A percentile compares a stretch with the other conserved stretches of the same genome.
phyloP scores from a whole-genome alignment of 345 rosid genomes.

The Carallia pectinifolia region DNA sequence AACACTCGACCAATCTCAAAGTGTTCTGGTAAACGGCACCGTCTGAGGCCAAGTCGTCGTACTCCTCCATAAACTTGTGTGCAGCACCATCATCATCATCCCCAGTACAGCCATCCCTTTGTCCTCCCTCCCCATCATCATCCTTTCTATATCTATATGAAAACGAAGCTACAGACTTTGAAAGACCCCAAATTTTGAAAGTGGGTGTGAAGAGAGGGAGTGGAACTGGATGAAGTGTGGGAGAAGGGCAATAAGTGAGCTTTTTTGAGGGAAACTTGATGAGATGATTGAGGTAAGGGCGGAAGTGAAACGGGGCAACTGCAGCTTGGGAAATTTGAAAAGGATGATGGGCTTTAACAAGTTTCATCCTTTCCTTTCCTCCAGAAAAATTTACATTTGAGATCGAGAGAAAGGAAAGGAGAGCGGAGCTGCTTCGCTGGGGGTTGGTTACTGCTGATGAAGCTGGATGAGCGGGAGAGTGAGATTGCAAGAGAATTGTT shows the following conservation, averaged over 20 bases:
- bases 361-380: conserved; percentile 30
- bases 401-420: not conserved
- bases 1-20: conserved; percentile 84
- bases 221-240: not conserved
- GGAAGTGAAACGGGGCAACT: conserved; percentile 14
- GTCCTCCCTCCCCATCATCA: conserved; percentile 18
- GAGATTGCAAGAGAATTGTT: not conserved
- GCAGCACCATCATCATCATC: not conserved
- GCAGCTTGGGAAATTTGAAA: conserved; percentile 24
- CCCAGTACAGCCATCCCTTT: not conserved
- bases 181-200: conserved; percentile 33
- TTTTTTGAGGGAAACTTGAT: conserved; percentile 15
- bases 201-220: conserved; percentile 26
- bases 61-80: conserved; percentile 10
- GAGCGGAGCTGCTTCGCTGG: too few species aligned
- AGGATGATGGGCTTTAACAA: conserved; percentile 40
- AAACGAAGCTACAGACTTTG: conserved; percentile 35
- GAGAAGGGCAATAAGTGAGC: conserved; percentile 1
- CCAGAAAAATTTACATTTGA: not conserved
- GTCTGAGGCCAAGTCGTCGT: conserved; percentile 52
- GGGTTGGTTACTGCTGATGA: not conserved
- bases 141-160: conserved; percentile 24
- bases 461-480: too few species aligned
- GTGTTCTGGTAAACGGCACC: conserved; percentile 64
- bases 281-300: conserved; percentile 6